Conservation (phyloP, 1,139 yeast genomes). For the Meyerozyma elateridarum region DNA sequence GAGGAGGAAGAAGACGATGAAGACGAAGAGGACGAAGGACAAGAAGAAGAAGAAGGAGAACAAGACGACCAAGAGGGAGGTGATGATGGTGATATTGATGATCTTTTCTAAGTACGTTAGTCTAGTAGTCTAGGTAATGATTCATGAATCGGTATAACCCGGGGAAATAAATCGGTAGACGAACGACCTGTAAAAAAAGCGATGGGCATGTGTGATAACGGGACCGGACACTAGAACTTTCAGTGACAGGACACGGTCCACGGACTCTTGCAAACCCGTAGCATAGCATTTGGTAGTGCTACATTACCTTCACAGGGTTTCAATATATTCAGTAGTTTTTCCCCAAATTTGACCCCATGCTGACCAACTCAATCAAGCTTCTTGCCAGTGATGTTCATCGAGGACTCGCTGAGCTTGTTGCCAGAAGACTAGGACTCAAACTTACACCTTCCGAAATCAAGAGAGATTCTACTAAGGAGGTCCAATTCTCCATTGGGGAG, state of each 20-base stretch:
- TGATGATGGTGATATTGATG: conserved; percentile 3
- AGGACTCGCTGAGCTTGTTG: conserved; percentile 75
- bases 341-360: conserved; percentile 35
- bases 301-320: no score
- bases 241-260: no score
- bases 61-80: conserved; percentile 4
- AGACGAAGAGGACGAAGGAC: conserved; percentile 1
- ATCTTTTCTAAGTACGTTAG: conserved; percentile 4
- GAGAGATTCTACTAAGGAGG: conserved; percentile 67
- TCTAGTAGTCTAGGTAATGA: no score
- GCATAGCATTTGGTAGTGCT: no score
- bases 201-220: no score
- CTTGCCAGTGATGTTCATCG: conserved; percentile 90
- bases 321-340: no score
- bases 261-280: no score
- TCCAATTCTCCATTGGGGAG: conserved; percentile 80
- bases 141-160: no score
- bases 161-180: no score
- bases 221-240: no score
- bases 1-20: conserved; percentile 3
- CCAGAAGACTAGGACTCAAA: conserved; percentile 57
- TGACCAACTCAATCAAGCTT: conserved; percentile 80
- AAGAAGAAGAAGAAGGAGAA: conserved; percentile 3
- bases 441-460: conserved; percentile 58
- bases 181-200: no score